Conservation (phyloP, 1,284 basidiomycete species). For the Apiotrichum gracile region DNA sequence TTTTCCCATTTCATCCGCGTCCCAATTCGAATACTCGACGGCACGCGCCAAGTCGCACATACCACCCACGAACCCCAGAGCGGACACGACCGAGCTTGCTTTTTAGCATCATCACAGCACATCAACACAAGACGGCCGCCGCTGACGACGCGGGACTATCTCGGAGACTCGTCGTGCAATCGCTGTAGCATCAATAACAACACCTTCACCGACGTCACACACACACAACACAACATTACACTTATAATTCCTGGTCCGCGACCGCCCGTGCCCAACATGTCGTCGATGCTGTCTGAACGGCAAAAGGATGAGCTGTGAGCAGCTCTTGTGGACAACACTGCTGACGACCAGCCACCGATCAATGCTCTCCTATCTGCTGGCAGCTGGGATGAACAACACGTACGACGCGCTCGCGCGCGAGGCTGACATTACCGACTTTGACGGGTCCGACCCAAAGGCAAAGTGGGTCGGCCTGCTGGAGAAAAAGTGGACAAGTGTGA, state of each 20-base stretch:
- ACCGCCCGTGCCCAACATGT: no score
- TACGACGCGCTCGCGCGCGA: constrained; percentile 63
- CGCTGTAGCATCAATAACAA: background rate
- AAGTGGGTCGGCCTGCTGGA: constrained; percentile 77
- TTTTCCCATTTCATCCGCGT: no score
- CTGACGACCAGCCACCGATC: constrained; percentile 62
- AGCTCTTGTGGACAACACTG: background rate
- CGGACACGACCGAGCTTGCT: background rate
- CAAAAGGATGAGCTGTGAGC: constrained; percentile 78
- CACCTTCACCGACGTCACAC: background rate
- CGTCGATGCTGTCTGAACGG: constrained; percentile 58
- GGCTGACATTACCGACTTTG: constrained; percentile 57
- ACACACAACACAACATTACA: constrained; percentile 1
- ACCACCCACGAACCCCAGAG: background rate
- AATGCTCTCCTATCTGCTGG: constrained; percentile 73
- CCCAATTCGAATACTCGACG: background rate
- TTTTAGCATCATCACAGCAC: background rate
- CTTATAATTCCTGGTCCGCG: no score
- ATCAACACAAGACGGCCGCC: background rate
- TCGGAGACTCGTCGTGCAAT: background rate
- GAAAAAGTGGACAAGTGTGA: constrained; percentile 94
- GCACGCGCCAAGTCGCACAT: background rate
- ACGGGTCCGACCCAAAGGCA: constrained; percentile 67
- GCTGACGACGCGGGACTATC: constrained; percentile 4
- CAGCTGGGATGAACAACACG: constrained; percentile 59